Percentiles rank a stretch among this genome's conserved stretches.
Evolutionary conservation across 1,284 basidiomycete genomes (phyloP).

Genomic region (Mycena sp.): DNA sequence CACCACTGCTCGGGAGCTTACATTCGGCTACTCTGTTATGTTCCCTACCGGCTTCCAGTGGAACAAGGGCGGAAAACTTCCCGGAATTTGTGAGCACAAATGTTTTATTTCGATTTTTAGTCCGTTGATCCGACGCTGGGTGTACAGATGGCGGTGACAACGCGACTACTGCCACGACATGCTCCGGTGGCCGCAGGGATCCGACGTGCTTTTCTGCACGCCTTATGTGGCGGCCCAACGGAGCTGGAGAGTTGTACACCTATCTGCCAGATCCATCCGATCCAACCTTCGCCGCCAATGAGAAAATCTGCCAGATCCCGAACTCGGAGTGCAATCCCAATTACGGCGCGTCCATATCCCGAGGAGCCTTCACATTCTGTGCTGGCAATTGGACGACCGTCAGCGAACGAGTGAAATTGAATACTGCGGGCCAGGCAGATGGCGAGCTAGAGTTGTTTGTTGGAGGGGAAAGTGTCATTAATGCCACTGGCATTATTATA

Average conservation of each 20-base stretch:
- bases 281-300: constrained; percentile 58
- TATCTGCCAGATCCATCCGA: constrained; percentile 57
- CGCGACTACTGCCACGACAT: neutral
- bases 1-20: constrained; percentile 47
- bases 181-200: constrained; percentile 21
- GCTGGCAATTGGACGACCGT: constrained; percentile 69
- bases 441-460: constrained; percentile 67
- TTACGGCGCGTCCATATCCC: constrained; percentile 73
- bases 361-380: constrained; percentile 73
- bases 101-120: neutral
- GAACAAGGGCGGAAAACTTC: constrained; percentile 34
- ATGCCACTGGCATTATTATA: constrained; percentile 58
- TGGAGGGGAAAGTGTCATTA: constrained; percentile 66
- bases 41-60: constrained; percentile 33
- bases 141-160: constrained; percentile 20
- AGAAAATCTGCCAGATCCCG: constrained; percentile 61
- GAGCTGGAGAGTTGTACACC: constrained; percentile 66
- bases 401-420: constrained; percentile 67
- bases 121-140: neutral
- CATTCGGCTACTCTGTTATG: constrained; percentile 51
- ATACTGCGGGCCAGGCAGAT: constrained; percentile 63
- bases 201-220: constrained; percentile 19
- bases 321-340: constrained; percentile 65
- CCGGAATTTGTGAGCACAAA: constrained; percentile 33
- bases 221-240: constrained; percentile 39